Conservation (phyloP, 129 eudicot species). For the sunflower (Helianthus annuus) region HanXRQr2.0-SUNRISE NC_035436.2:169350687-169351186, state of each 20-base stretch:
- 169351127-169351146: constrained; percentile 41
- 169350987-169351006: constrained; percentile 30
- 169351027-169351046: constrained; percentile 43
- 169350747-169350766: constrained; percentile 33
- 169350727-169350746: constrained; percentile 37
- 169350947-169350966: constrained; percentile 36
- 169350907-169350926: constrained; percentile 24
- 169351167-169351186: constrained; percentile 43
- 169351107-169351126: constrained; percentile 42
- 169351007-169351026: constrained; percentile 34
- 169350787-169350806: constrained; percentile 40
- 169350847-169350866: constrained; percentile 30
- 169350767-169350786: constrained; percentile 31
- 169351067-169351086: constrained; percentile 46
- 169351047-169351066: constrained; percentile 41
- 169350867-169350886: constrained; percentile 38
- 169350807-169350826: constrained; percentile 33
- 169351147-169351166: constrained; percentile 42
- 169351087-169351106: constrained; percentile 40
- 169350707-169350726: constrained; percentile 36
- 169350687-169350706: constrained; percentile 23
- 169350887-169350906: constrained; percentile 40
- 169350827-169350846: constrained; percentile 43
- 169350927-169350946: constrained; percentile 25
- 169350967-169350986: constrained; percentile 40